These are phyloP conservation scores for Cucumis sativus DNA, from an alignment of 306 rosid species.

Conservation along the genomic window Cucumber_9930_V3 NC_026658.2:25786501-25787000, in stretches of 20 bases:
- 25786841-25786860: conserved; percentile 91
- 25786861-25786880: conserved; percentile 80
- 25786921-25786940: conserved; percentile 97
- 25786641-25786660: conserved; percentile 77
- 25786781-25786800: background rate
- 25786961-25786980: conserved; percentile 83
- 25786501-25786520: conserved; percentile 72
- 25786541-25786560: conserved; percentile 47
- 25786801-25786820: background rate
- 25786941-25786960: conserved; percentile 88
- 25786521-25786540: conserved; percentile 50
- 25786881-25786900: conserved; percentile 89
- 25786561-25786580: conserved; percentile 50
- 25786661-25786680: conserved; percentile 56
- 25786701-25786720: conserved; percentile 81
- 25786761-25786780: background rate
- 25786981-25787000: conserved; percentile 97
- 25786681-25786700: conserved; percentile 70
- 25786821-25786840: conserved; percentile 19
- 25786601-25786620: conserved; percentile 86
- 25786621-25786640: conserved; percentile 52
- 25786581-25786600: conserved; percentile 77
- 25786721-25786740: conserved; percentile 91
- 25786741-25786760: background rate
- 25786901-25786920: conserved; percentile 96